A percentile compares a stretch with the other conserved stretches of the same genome.
These are phyloP conservation scores for Herpotrichia juniperi DNA, from an alignment of 2,329 filamentous ascomycete genomes.

Conservation along the genomic window DNA sequence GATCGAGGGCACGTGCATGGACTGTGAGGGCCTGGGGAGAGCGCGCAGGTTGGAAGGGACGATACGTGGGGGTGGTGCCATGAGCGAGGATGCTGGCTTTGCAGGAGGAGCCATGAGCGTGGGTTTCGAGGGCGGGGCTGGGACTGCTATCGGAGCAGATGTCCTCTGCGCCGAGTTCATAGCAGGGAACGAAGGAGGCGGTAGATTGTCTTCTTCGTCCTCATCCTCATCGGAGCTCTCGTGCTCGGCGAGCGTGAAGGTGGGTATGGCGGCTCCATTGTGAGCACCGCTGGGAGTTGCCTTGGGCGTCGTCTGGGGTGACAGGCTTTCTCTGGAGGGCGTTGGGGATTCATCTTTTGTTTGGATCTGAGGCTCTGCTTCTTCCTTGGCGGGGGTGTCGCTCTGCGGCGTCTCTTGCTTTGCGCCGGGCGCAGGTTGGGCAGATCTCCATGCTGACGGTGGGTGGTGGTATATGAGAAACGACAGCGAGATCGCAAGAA, in stretches of 20 bases:
- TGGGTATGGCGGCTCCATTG: constrained; percentile 32
- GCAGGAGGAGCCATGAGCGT: constrained; percentile 20
- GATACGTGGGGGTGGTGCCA: constrained; percentile 45
- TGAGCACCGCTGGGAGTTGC: constrained; percentile 22
- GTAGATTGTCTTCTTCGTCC: constrained; percentile 42
- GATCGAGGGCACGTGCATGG: constrained; percentile 49
- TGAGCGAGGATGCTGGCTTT: constrained; percentile 23
- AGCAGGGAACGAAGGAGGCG: constrained; percentile 52
- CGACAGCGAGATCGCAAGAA: constrained; percentile 44
- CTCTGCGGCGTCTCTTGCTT: constrained; percentile 11
- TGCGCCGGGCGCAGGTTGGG: constrained; percentile 8
- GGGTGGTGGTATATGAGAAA: constrained; percentile 43
- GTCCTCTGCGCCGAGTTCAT: constrained; percentile 54
- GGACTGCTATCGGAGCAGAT: constrained; percentile 27
- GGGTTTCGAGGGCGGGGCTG: constrained; percentile 18
- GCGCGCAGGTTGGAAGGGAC: constrained; percentile 44
- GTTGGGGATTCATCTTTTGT: constrained; percentile 6
- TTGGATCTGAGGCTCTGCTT: constrained; percentile 19
- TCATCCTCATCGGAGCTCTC: constrained; percentile 37
- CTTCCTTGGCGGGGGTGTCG: constrained; percentile 18
- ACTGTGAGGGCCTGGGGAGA: constrained; percentile 33
- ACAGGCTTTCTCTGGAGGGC: constrained; percentile 11
- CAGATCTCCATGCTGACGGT: constrained; percentile 42
- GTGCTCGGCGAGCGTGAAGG: constrained; percentile 45
- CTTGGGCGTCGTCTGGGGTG: constrained; percentile 41